These are phyloP conservation scores for Pseudognaphalium luteoalbum DNA, from an alignment of 129 eudicot genomes.

Conservation along the genomic window DNA sequence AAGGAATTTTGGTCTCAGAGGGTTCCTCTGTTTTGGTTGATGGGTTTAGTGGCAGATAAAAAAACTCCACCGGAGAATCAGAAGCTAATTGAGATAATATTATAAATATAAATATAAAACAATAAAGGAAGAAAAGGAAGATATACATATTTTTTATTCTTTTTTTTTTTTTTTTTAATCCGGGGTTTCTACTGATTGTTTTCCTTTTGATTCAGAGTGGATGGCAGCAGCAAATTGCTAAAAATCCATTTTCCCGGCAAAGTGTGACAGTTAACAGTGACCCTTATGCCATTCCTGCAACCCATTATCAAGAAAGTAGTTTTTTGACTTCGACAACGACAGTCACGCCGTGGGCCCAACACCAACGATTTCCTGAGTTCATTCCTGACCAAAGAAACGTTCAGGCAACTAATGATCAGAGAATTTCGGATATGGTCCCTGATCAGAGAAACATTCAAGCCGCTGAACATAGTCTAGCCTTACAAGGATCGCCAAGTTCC, in stretches of 20 bases:
- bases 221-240: conserved; percentile 50
- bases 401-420: conserved; percentile 11
- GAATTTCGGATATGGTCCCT: conserved; percentile 24
- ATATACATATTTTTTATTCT: neutral
- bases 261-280: conserved; percentile 39
- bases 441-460: conserved; percentile 31
- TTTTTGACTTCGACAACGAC: conserved; percentile 14
- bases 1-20: neutral
- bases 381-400: conserved; percentile 13
- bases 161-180: neutral
- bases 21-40: conserved; percentile 13
- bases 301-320: conserved; percentile 32
- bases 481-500: conserved; percentile 15
- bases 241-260: conserved; percentile 67
- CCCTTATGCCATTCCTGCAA: conserved; percentile 29
- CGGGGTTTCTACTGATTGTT: conserved; percentile 21
- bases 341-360: conserved; percentile 1
- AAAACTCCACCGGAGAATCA: neutral
- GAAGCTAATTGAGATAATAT: neutral
- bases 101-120: too few relatives aligned
- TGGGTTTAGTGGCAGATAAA: neutral
- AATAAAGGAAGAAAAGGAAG: too few relatives aligned
- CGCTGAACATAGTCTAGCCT: conserved; percentile 24
- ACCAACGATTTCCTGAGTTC: conserved; percentile 23
- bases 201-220: conserved; percentile 59